Conservation (phyloP, 768 basidiomycete genomes). For the Strobilomyces confusus region DNA sequence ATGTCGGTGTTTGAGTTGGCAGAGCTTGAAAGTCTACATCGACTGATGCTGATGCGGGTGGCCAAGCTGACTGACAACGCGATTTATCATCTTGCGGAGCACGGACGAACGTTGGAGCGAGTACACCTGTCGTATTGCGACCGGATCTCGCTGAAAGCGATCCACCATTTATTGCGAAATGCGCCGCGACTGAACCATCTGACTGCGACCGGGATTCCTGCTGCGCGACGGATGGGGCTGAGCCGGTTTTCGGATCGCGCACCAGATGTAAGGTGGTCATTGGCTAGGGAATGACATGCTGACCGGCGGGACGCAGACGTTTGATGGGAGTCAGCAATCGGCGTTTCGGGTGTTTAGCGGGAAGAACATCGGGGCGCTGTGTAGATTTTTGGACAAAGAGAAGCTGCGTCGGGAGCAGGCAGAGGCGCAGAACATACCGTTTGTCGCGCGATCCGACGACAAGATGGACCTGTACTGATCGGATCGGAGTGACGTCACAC, state of each 20-base stretch:
- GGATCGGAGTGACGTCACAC: slow-evolving; percentile 4
- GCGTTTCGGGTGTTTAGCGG: slow-evolving; percentile 81
- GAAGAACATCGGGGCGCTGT: slow-evolving; percentile 55
- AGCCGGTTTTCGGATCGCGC: slow-evolving; percentile 72
- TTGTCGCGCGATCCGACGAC: slow-evolving; percentile 59
- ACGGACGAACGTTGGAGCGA: slow-evolving; percentile 65
- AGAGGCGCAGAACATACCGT: slow-evolving; percentile 58
- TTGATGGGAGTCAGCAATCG: slow-evolving; percentile 60
- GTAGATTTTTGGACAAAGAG: slow-evolving; percentile 71
- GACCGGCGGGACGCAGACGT: slow-evolving; percentile 40
- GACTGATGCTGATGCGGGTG: slow-evolving; percentile 78
- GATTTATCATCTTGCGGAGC: slow-evolving; percentile 72
- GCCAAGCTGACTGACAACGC: slow-evolving; percentile 82
- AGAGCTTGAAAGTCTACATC: slow-evolving; percentile 60
- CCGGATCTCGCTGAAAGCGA: slow-evolving; percentile 68
- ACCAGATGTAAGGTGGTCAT: slow-evolving; percentile 48
- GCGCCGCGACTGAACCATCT: slow-evolving; percentile 66
- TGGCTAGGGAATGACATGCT: not conserved
- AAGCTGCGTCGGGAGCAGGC: slow-evolving; percentile 51
- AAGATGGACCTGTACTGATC: slow-evolving; percentile 54
- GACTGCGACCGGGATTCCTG: slow-evolving; percentile 73
- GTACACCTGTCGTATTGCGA: slow-evolving; percentile 88
- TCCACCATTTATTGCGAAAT: slow-evolving; percentile 63
- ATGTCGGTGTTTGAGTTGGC: slow-evolving; percentile 80
- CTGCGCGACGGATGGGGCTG: slow-evolving; percentile 65